Base-by-base conservation (phyloP, 306 rosid genomes). In the Pyrus betulifolia region DNA sequence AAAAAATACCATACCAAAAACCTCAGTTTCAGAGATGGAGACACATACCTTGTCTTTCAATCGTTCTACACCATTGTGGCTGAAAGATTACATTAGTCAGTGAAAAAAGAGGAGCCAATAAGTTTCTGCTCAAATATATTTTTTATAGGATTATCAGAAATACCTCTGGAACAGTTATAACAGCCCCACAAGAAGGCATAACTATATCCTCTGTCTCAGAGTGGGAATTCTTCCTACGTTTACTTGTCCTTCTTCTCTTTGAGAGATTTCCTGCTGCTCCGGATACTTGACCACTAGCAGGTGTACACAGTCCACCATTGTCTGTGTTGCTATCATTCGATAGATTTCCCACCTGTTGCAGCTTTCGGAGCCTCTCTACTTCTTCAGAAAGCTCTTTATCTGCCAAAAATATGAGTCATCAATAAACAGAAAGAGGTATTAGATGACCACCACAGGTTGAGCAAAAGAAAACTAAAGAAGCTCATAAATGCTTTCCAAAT, bases 301-400 rank as follows among this genome's bases (percentile, higher is more conserved):
- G 75, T 57, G 71, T 45, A 45, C 80, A 78, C 42, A n/a, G 49
- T 46, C 42, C 63, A 49, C 65, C 76, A 46, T 69, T 71, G 35
- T 68, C 63, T 18, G 71, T 77, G 35, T 58, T 72, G 40, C 61
- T 70, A 58, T 76, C 74, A 78, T 75, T 82, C 59, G 72, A 75
- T 84, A 80, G 33, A 76, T 68, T 72, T 79, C 84, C 78, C 61
- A 83, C 88, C 74, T 70, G 85, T 28, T 74, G 84, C 44, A 75
- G 79, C 85, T 80, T 86, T 75, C 25, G 83, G 40, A 92, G 80
- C 72, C 82, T 90, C 77, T 78, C 91, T 74, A 90, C 69, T 88
- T 95, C 93, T 84, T 85, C 89, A 67, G 82, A 52, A 78, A 95
- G 95, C 51, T 78, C 83, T 69, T 83, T 86, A 82, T 80, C 97